Base-by-base conservation (phyloP, 352 stramenopile species). In the Pythium dissotocum region DNA sequence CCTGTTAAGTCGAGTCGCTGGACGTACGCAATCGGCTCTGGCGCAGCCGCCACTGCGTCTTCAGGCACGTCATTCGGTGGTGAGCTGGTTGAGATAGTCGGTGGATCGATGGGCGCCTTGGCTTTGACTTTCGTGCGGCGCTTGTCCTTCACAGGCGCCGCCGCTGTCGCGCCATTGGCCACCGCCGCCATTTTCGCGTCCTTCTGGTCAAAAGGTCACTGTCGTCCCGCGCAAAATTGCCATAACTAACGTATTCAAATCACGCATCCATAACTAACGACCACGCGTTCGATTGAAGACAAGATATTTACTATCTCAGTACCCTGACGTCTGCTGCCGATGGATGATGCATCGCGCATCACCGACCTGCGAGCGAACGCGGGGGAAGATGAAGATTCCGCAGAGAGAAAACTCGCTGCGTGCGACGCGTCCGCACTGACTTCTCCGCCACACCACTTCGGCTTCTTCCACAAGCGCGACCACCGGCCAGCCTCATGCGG, bases 1-100 rank as follows among this genome's bases (percentile, higher is more conserved):
- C 63, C 65, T 21, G 75, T 77, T n/a, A 87, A 69, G 59, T 75
- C 70, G 44, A 87, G 65, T 5, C 58, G 78, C 28, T 75, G 73
- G 66, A 88, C 75, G 52, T 83, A 89, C 53, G 67, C 16, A 4
- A 58, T 36, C 53, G 53, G 28, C 53, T 26, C 33, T 21, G 24
- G 16, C 30, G 28, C 48, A 4, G 48, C 48, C 33, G 48, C n/a
- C 8, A 9, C 48, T 14, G 21, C 48, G 48, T 12, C 7, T 54
- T 54, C 48, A 18, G 21, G 9, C 2, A 9, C 8, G 6, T 18
- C 48, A 9, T 33, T 33, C 18, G 40, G 40, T 8, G 18, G 16
- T 9, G 40, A 49, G 40, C 40, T 49, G 3, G 40, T 8, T 7
- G 16, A 24, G 13, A 8, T 13, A 24, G 3, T 24, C 2, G 40